These are phyloP conservation scores for Vanderwaltozyma verrucispora DNA, from an alignment of 805 yeast genomes.

Conservation along the genomic window DNA sequence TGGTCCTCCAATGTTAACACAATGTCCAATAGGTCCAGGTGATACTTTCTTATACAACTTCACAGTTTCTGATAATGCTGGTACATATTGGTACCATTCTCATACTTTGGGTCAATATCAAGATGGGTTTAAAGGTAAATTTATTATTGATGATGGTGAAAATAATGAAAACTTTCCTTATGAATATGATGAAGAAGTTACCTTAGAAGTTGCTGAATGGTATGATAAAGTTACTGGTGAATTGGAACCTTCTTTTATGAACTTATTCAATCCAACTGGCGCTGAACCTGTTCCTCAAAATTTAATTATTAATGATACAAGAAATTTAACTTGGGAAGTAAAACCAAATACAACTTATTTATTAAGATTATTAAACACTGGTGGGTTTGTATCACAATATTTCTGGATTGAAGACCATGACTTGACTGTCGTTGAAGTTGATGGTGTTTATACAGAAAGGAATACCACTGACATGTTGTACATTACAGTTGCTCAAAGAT, in stretches of 20 bases:
- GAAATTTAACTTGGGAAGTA: constrained; percentile 65
- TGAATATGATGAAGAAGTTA: constrained; percentile 71
- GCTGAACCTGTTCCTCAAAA: constrained; percentile 93
- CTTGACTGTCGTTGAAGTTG: constrained; percentile 81
- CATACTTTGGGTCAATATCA: constrained; percentile 86
- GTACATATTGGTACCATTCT: constrained; percentile 96
- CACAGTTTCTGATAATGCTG: constrained; percentile 70
- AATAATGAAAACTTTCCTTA: constrained; percentile 44
- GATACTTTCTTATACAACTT: constrained; percentile 73
- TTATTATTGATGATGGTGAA: constrained; percentile 62
- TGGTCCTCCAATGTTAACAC: constrained; percentile 81
- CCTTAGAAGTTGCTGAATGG: constrained; percentile 73
- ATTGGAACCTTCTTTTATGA: constrained; percentile 48
- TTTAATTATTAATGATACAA: constrained; percentile 72
- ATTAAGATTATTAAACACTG: constrained; percentile 70
- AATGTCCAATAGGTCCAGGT: constrained; percentile 87
- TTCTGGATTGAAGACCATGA: constrained; percentile 82
- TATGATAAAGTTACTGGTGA: constrained; percentile 54
- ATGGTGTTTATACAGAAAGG: constrained; percentile 78
- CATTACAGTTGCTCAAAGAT: constrained; percentile 88
- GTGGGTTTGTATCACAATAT: constrained; percentile 88
- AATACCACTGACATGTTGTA: constrained; percentile 61
- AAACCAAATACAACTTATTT: constrained; percentile 80
- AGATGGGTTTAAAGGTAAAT: constrained; percentile 80
- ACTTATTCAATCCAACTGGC: constrained; percentile 83